Evolutionary conservation across 306 rosid species (phyloP).

Genomic region (Gynostemma pentaphyllum): DNA sequence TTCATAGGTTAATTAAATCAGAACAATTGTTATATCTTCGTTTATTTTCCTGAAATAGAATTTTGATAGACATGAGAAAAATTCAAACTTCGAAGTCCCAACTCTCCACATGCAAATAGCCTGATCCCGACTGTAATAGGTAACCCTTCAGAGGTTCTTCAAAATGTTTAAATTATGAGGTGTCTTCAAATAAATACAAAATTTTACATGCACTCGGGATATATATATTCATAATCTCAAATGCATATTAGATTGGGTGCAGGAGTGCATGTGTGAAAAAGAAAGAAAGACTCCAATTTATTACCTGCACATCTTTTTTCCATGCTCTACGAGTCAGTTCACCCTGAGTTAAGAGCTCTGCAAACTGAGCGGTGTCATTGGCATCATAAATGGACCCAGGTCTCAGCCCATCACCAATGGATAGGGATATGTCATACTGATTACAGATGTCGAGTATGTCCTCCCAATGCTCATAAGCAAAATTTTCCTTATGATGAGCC

Average conservation of each 20-base stretch:
- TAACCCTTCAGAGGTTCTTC: neutral
- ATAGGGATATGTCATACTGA: constrained; percentile 85
- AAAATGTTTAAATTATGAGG: neutral
- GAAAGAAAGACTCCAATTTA: neutral
- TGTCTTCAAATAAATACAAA: neutral
- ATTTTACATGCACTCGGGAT: neutral
- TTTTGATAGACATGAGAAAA: neutral
- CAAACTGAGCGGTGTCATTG: constrained; percentile 95
- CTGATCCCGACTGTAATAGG: neutral
- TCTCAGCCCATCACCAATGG: constrained; percentile 93
- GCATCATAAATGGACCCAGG: constrained; percentile 99
- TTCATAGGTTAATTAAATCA: neutral
- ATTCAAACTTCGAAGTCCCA: neutral
- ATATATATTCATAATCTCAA: neutral
- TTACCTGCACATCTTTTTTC: constrained; percentile 98
- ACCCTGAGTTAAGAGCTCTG: constrained; percentile 98
- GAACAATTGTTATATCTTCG: neutral
- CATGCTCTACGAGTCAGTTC: constrained; percentile 96
- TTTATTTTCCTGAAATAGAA: neutral
- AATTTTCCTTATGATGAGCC: constrained; percentile 91
- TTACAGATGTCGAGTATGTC: constrained; percentile 96
- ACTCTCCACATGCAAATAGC: neutral
- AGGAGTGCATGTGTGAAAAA: neutral
- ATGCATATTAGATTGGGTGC: neutral
- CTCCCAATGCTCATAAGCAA: constrained; percentile 98